phyloP scores from a whole-genome alignment of 768 basidiomycete genomes.

The Mrakia gelida region DNA sequence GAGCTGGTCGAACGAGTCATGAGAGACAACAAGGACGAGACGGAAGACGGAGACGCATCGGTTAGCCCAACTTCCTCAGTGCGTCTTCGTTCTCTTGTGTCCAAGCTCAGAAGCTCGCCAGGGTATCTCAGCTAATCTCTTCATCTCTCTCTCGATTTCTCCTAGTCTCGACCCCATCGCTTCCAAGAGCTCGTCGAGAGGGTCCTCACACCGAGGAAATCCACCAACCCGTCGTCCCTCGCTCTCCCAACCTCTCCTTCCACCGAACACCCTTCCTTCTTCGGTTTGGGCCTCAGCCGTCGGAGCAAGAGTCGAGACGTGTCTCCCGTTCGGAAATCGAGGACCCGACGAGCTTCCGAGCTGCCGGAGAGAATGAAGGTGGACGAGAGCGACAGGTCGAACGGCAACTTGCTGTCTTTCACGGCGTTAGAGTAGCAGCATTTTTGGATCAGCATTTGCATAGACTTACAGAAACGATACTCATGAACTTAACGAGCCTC shows the following conservation, averaged over 20 bases:
- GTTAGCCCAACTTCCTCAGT: not conserved
- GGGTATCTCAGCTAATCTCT: not conserved
- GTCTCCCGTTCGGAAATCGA: not conserved
- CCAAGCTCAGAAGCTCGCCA: too few species aligned
- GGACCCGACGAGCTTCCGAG: not conserved
- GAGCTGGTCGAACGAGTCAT: not conserved
- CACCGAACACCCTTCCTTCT: not conserved
- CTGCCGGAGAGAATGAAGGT: not conserved
- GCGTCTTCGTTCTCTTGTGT: not conserved
- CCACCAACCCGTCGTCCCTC: not conserved
- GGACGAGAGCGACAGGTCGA: not conserved
- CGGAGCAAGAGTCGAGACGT: not conserved
- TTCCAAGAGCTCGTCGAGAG: conserved; percentile 1
- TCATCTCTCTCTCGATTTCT: not conserved
- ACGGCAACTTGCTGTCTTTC: not conserved
- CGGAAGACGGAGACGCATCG: not conserved
- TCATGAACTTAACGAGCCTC: not conserved
- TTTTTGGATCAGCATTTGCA: not conserved
- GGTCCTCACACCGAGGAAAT: not conserved
- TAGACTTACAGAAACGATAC: not conserved
- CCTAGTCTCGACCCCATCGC: not conserved
- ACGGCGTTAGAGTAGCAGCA: not conserved
- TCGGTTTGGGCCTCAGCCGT: not conserved
- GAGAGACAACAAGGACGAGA: not conserved
- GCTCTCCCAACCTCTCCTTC: not conserved